Evolutionary conservation across 1,284 basidiomycete genomes (phyloP).

Genomic region (Malassezia globosa): DNA sequence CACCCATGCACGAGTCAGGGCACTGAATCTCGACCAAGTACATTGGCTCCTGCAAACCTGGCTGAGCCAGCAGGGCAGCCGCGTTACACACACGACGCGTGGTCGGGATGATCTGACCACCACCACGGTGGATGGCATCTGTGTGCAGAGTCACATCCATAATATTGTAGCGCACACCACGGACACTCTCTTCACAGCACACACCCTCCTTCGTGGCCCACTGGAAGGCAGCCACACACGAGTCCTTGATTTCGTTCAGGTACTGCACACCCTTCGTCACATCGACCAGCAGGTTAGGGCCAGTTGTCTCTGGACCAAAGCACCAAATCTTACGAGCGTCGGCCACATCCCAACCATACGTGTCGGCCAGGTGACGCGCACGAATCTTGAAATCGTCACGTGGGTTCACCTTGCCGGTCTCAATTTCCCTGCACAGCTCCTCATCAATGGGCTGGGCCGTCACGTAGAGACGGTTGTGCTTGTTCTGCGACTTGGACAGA

Average conservation of each 20-base stretch:
- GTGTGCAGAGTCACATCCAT: slow-evolving; percentile 93
- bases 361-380: slow-evolving; percentile 89
- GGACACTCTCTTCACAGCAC: slow-evolving; percentile 93
- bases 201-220: slow-evolving; percentile 85
- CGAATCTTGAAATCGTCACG: slow-evolving; percentile 97
- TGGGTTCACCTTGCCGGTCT: slow-evolving; percentile 69
- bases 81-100: slow-evolving; percentile 94
- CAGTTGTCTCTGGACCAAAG: slow-evolving; percentile 97
- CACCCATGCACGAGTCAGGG: slow-evolving; percentile 93
- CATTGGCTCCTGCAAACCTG: slow-evolving; percentile 89
- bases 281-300: slow-evolving; percentile 93
- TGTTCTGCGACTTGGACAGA: slow-evolving; percentile 99
- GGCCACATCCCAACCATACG: slow-evolving; percentile 96
- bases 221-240: slow-evolving; percentile 96
- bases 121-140: slow-evolving; percentile 99
- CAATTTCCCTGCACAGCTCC: slow-evolving; percentile 85
- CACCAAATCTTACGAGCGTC: slow-evolving; percentile 99
- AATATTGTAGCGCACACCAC: slow-evolving; percentile 91
- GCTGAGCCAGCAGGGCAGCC: slow-evolving; percentile 78
- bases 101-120: slow-evolving; percentile 93
- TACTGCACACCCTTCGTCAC: slow-evolving; percentile 86
- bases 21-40: slow-evolving; percentile 98
- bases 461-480: slow-evolving; percentile 96
- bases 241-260: slow-evolving; percentile 91
- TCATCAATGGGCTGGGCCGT: slow-evolving; percentile 88